Evolutionary conservation across 305 asterid genomes (phyloP), one percentile per base, ranked within the genome.

Genomic region (Fraxinus sp.): DNA sequence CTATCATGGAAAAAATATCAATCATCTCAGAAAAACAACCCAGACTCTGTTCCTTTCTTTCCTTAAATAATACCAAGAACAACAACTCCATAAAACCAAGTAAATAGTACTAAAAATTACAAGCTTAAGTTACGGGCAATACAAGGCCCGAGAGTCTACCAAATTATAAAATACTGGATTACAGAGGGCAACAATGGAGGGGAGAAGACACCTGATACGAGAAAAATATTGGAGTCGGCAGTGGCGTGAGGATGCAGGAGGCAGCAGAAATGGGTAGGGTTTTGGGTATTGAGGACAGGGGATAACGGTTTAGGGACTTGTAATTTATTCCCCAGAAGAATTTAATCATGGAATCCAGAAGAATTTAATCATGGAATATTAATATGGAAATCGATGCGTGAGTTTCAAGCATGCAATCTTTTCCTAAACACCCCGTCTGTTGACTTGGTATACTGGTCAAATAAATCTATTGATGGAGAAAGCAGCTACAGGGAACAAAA

Each of bases 241-340:
- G 49, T 37, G 70, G 52, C 28, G 64, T 8, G 44, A 24, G 74
- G 70, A 70, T 18, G 59, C 26, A n/a, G 76, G 77, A 79, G 81
- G 81, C 81, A 76, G 59, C 59, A 49, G 18, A 18, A 7, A 59
- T 76, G 28, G 13, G 84, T 55, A 84, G 84, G 84, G 83, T 84
- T 77, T 84, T 78, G 79, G 77, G 66, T 6, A 18, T 26, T 6
- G 44, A 32, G 36, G 74, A 46, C 39, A 55, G 80, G 16, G 8
- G 80, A 74, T 55, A 81, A 81, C 64, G 64, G 44, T 81, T 26
- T n/a, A 46, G 73, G n/a, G 11, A 68, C 22, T 70, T 70, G 44
- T 70, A 70, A 30, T 41, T 49, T 46, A 11, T 20, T 46, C 7
- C 3, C 62, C 57, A 13, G 20, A 64, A 39, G 36, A 26, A 4